Evolutionary conservation across 345 rosid genomes (phyloP), one percentile per base, ranked within the genome.

Genomic region (Gynandropsis gynandra): DNA sequence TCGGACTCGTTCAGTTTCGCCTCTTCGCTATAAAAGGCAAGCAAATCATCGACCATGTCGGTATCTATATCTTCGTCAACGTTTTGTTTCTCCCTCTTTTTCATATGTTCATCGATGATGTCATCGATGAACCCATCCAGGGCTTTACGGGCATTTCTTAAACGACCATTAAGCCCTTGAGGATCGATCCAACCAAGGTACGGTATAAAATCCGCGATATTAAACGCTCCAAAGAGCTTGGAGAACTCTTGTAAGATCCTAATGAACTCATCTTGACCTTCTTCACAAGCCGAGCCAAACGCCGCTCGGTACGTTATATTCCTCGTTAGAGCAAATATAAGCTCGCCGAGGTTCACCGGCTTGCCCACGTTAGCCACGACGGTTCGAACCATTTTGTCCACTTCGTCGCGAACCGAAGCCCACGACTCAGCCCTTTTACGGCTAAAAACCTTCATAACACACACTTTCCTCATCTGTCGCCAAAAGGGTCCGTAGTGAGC

Each of bases 401-500:
- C 95, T 71, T 93, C 99, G 4, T 93, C 92, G 1, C 95, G 59
- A 4, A 93, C 95, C 0, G 99, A 88, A 9, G 72, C 82, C 99
- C 97, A 93, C 0, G 99, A 93, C 67, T 85, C 99, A 0, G 85
- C 95, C 44, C 99, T 33, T 64, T 81, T 88, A 7, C 99, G 84
- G 64, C 99, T 93, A 58, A 93, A 93, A 10, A 88, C 71, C 74
- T 77, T 82, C 81, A 88, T 77, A 46, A 85, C 97, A 37, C 94
- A 81, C 2, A 88, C 76, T 73, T 93, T 93, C 1, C 99, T 67
- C 99, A 88, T 88, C 76, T 88, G 97, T 20, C 99, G 66, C 99
- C 99, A 88, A 40, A 85, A 88, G 0, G 99, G 97, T 0, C 99
- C 99, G 54, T 88, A 93, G 66, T 85, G 81, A 10, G 97, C 90